Percentiles rank a stretch among this genome's conserved stretches.
Evolutionary conservation across 2,329 filamentous ascomycete species (phyloP).

Genomic region (Pseudogymnoascus verrucosus): DNA sequence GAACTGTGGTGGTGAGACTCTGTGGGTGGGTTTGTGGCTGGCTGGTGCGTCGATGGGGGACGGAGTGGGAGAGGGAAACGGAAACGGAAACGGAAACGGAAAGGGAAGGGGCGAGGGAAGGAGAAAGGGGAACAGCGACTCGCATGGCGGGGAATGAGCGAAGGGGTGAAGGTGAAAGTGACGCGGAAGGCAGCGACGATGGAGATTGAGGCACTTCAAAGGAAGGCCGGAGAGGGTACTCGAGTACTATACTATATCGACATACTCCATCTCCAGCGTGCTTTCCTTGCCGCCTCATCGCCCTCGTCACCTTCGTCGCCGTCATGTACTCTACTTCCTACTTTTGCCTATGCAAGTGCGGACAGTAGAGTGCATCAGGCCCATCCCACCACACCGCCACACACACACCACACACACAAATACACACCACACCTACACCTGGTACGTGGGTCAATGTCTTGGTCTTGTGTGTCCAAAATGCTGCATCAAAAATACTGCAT

Average conservation of each 20-base stretch:
- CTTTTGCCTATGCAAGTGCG: background rate
- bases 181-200: background rate
- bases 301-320: background rate
- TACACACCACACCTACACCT: background rate
- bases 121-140: too few relatives aligned
- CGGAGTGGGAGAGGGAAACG: background rate
- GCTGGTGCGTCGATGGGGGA: background rate
- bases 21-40: background rate
- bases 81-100: background rate
- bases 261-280: background rate
- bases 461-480: background rate
- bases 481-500: too few relatives aligned
- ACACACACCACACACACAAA: background rate
- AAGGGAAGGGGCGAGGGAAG: too few relatives aligned
- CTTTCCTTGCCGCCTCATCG: background rate
- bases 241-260: too few relatives aligned
- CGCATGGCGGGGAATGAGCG: background rate
- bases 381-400: background rate
- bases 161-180: background rate
- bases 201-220: background rate
- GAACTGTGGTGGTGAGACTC: background rate
- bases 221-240: too few relatives aligned
- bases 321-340: background rate
- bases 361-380: background rate
- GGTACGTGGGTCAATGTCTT: background rate